Evolutionary conservation across 176 grass and related monocot genomes (phyloP).

Genomic region (Phragmites australis): DNA sequence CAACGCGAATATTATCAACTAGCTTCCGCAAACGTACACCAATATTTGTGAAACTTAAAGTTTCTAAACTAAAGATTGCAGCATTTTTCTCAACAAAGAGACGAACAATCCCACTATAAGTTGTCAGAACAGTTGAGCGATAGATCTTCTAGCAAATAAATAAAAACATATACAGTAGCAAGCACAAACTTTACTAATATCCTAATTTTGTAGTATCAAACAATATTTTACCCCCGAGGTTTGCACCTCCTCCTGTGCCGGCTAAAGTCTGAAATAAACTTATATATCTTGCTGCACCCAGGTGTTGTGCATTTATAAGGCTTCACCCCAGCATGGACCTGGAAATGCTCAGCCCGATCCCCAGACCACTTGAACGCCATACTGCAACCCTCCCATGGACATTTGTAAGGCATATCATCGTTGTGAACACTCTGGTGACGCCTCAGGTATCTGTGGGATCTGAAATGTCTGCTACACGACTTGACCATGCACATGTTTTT

Average conservation of each 20-base stretch:
- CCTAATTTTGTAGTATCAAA: conserved; percentile 39
- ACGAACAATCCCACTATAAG: conserved; percentile 36
- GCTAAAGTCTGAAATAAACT: conserved; percentile 72
- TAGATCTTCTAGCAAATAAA: conserved; percentile 37
- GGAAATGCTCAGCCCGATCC: conserved; percentile 66
- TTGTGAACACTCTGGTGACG: conserved; percentile 68
- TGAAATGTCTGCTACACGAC: conserved; percentile 60
- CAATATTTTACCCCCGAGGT: conserved; percentile 48
- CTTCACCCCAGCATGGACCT: conserved; percentile 60
- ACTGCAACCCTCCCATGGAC: conserved; percentile 72
- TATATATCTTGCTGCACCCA: conserved; percentile 67
- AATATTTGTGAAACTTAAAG: conserved; percentile 10
- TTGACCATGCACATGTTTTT: conserved; percentile 62
- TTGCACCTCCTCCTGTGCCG: conserved; percentile 69
- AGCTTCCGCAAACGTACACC: conserved; percentile 45
- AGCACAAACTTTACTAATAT: conserved; percentile 34
- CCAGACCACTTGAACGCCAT: conserved; percentile 80
- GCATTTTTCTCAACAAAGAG: conserved; percentile 40
- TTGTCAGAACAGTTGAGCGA: conserved; percentile 30
- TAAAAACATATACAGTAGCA: conserved; percentile 42
- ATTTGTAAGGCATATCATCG: conserved; percentile 66
- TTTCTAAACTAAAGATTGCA: conserved; percentile 41
- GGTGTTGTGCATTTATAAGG: conserved; percentile 65
- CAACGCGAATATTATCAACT: conserved; percentile 21
- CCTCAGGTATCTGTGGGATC: conserved; percentile 62